Evolutionary conservation across 352 stramenopile genomes (phyloP).

Genomic region (Globisporangium iwayamae): DNA sequence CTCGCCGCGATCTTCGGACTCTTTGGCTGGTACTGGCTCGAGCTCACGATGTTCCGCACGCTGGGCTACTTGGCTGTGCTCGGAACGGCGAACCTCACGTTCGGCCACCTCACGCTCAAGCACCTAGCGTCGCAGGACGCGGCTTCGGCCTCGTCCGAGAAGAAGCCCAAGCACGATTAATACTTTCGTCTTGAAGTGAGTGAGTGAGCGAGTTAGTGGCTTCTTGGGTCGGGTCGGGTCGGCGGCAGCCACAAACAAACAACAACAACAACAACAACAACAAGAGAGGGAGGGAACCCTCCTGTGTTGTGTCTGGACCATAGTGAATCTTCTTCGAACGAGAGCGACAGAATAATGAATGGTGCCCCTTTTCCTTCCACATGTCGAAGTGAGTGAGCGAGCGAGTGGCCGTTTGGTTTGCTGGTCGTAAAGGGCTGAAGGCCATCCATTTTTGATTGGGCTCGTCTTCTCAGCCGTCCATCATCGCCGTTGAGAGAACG

Average conservation of each 20-base stretch:
- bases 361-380: too few species aligned
- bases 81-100: slow-evolving; percentile 50
- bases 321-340: too few species aligned
- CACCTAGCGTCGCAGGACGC: slow-evolving; percentile 41
- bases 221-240: neutral
- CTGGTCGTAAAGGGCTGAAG: slow-evolving; percentile 1
- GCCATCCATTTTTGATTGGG: neutral
- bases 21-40: slow-evolving; percentile 85
- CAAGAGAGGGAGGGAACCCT: too few species aligned
- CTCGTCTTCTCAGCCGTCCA: neutral
- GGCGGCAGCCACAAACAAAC: neutral
- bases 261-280: neutral
- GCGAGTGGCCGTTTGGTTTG: neutral
- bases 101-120: slow-evolving; percentile 78
- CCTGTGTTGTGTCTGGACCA: too few species aligned
- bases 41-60: slow-evolving; percentile 87
- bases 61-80: slow-evolving; percentile 70
- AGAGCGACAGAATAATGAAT: too few species aligned
- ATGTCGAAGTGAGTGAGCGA: too few species aligned
- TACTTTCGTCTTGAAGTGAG: too few species aligned
- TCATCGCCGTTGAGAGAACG: too few species aligned
- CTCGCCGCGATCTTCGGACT: slow-evolving; percentile 72
- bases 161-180: slow-evolving; percentile 67
- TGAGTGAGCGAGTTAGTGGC: neutral
- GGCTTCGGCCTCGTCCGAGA: slow-evolving; percentile 16